Percentiles rank a stretch among this genome's conserved stretches.
phyloP scores from a whole-genome alignment of 1,284 basidiomycete genomes.

The Rhodotorula mucilaginosa region DNA sequence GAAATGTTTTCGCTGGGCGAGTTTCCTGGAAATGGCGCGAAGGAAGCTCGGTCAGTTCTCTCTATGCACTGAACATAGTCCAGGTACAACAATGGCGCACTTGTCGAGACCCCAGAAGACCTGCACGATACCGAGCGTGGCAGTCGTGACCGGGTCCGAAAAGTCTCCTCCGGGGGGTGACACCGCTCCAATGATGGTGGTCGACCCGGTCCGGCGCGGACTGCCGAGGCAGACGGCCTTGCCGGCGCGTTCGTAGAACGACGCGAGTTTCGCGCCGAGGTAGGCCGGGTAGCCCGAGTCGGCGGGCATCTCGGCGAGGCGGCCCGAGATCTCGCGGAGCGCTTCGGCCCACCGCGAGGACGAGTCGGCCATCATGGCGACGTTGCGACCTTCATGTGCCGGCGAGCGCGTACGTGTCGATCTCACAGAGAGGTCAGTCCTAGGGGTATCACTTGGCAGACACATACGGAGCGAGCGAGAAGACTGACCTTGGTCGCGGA shows the following conservation, averaged over 20 bases:
- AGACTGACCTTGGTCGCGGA: slow-evolving; percentile 69
- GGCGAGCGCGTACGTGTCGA: background rate
- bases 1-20: slow-evolving; percentile 76
- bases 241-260: slow-evolving; percentile 99
- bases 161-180: slow-evolving; percentile 99
- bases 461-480: no score
- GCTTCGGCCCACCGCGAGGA: slow-evolving; percentile 99
- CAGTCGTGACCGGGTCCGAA: slow-evolving; percentile 96
- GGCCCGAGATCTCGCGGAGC: slow-evolving; percentile 97
- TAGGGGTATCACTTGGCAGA: no score
- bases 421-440: background rate
- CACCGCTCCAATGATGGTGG: slow-evolving; percentile 98
- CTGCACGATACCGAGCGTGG: slow-evolving; percentile 97
- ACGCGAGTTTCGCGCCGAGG: slow-evolving; percentile 89
- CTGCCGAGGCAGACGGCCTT: slow-evolving; percentile 91
- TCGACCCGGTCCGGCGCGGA: slow-evolving; percentile 83
- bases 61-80: no score
- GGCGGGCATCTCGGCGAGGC: slow-evolving; percentile 99
- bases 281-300: slow-evolving; percentile 99
- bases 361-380: slow-evolving; percentile 98
- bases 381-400: slow-evolving; percentile 65
- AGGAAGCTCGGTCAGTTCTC: background rate
- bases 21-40: slow-evolving; percentile 54
- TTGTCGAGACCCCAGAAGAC: slow-evolving; percentile 86
- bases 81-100: slow-evolving; percentile 35